Evolutionary conservation across 352 stramenopile genomes (phyloP), one percentile per base, ranked within the genome.

Genomic region (Phytophthora pistaciae): DNA sequence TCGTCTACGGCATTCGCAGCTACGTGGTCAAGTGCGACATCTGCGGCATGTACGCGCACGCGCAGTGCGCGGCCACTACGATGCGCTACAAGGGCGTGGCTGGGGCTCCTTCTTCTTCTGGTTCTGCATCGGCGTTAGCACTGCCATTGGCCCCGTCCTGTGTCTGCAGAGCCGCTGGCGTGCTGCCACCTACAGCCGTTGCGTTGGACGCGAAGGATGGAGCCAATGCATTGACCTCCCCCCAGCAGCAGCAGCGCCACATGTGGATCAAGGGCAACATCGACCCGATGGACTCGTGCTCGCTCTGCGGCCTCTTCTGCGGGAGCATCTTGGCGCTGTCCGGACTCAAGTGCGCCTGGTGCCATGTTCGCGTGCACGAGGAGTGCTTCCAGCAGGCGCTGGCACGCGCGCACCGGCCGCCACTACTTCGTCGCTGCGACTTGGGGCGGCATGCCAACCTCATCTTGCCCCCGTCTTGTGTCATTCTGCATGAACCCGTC

Each of bases 1-100:
- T 91, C 55, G 85, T 94, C 65, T 93, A 94, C 67, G 86, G 88
- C 56, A 95, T 95, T 71, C 86, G 88, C 68, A 95, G 88, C 71
- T 94, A 95, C 66, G 88, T 95, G 21, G 88, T 94, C 63, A 94
- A 80, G 66, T 95, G 88, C 69, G 88, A 95, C 56, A 88, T 95
- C 67, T 95, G 88, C 72, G 86, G 88, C 54, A 95, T 94, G 84
- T 91, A 87, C 61, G 88, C 88, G 16, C 88, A 94, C 66, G 88
- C 84, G 6, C 86, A 91, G 58, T 95, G 88, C 60, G 88, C 85
- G 0, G 84, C 83, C 18, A 79, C 75, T 16, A 87, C 80, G 11
- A 81, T 83, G 74, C 81, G 75, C 54, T 79, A 77, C 58, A 84
- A 80, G 54, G 70, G 68, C 69, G 62, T 75, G 52, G 46, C 65